phyloP scores from a whole-genome alignment of 768 basidiomycete species.

The Xerocomellus dryophilus region DNA sequence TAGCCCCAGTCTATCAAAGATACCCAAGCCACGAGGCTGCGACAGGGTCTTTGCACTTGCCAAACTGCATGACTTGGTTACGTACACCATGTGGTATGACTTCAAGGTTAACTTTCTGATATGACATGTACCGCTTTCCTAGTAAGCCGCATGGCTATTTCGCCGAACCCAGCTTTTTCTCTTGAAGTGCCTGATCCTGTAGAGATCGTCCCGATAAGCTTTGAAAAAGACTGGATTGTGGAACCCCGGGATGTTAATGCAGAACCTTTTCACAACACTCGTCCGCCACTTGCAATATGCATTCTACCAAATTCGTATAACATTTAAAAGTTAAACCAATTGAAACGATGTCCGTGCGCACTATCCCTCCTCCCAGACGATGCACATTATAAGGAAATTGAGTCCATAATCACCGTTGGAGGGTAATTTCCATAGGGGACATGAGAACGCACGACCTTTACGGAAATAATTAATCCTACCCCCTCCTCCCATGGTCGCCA shows the following conservation, averaged over 20 bases:
- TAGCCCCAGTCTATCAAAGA: slow-evolving; percentile 3
- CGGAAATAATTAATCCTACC: slow-evolving; percentile 20
- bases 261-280: neutral
- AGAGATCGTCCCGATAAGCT: slow-evolving; percentile 30
- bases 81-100: slow-evolving; percentile 15
- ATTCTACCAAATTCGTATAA: slow-evolving; percentile 9
- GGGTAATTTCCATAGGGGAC: slow-evolving; percentile 10
- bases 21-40: slow-evolving; percentile 18
- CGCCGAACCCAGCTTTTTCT: slow-evolving; percentile 8
- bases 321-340: slow-evolving; percentile 14
- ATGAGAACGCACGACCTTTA: slow-evolving; percentile 23
- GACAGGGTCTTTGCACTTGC: slow-evolving; percentile 15
- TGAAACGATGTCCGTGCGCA: neutral
- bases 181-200: slow-evolving; percentile 23
- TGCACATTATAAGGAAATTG: slow-evolving; percentile 16
- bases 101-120: slow-evolving; percentile 30
- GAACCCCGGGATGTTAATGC: neutral
- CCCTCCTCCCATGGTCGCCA: slow-evolving; percentile 35
- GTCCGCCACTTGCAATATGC: slow-evolving; percentile 5
- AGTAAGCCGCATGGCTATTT: slow-evolving; percentile 15
- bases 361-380: slow-evolving; percentile 1
- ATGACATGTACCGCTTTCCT: slow-evolving; percentile 9
- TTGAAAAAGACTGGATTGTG: slow-evolving; percentile 10
- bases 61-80: slow-evolving; percentile 21
- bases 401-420: slow-evolving; percentile 18